Conservation (phyloP, 257 asterid genomes). For the Capsicum rhomboideum region DNA sequence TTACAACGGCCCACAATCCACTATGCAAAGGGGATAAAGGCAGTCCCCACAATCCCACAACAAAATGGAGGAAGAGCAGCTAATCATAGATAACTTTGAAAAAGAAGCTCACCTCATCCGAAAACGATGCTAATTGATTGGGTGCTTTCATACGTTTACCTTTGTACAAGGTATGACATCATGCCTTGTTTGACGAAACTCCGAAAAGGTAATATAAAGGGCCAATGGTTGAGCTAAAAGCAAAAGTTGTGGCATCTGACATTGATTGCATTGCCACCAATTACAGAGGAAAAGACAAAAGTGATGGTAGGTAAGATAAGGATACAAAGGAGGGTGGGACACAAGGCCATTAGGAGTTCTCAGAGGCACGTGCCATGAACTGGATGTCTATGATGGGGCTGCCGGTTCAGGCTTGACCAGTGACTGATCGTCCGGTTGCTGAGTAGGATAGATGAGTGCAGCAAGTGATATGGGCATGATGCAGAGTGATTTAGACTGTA, state of each 20-base stretch:
- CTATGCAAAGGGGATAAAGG: conserved; percentile 9
- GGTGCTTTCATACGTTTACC: conserved; percentile 20
- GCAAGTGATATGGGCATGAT: conserved; percentile 93
- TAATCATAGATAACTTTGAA: conserved; percentile 22
- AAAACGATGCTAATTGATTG: conserved; percentile 10
- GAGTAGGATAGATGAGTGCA: conserved; percentile 62
- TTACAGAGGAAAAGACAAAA: conserved; percentile 1
- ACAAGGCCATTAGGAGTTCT: conserved; percentile 26
- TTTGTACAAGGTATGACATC: conserved; percentile 15
- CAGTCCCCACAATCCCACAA: conserved; percentile 40
- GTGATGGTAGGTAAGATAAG: conserved; percentile 3
- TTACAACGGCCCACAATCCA: conserved; percentile 22
- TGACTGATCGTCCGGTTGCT: conserved; percentile 36
- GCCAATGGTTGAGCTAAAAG: conserved; percentile 16
- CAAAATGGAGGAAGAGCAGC: conserved; percentile 7
- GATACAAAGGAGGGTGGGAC: conserved; percentile 11
- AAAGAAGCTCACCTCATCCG: conserved; percentile 16
- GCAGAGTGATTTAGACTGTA: conserved; percentile 81
- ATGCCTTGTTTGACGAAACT: conserved; percentile 9
- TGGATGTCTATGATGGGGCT: conserved; percentile 38
- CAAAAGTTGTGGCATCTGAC: conserved; percentile 31
- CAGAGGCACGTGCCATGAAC: conserved; percentile 26
- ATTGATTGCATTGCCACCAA: conserved; percentile 26
- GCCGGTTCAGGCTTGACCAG: conserved; percentile 57
- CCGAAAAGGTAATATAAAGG: background rate